Percentiles rank a stretch among this genome's conserved stretches.
phyloP scores from a whole-genome alignment of 2,329 filamentous ascomycete genomes.

The Colletotrichum destructivum region DNA sequence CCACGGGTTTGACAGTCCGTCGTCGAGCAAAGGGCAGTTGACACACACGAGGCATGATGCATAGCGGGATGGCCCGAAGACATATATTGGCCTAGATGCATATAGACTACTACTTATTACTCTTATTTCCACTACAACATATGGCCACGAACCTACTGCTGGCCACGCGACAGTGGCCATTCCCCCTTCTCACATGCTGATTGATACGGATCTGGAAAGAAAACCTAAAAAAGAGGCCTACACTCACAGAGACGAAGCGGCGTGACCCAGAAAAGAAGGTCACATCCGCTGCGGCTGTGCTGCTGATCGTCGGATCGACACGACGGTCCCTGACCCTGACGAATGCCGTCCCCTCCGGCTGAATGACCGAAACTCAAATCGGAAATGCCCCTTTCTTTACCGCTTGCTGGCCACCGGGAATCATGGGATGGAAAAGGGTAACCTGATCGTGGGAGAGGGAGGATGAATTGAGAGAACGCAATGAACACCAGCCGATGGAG shows the following conservation, averaged over 20 bases:
- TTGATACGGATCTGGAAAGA: not conserved
- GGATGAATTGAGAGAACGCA: not conserved
- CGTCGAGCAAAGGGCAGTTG: slow-evolving; percentile 25
- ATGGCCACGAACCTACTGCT: too few relatives aligned
- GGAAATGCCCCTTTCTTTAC: not conserved
- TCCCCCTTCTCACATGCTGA: not conserved
- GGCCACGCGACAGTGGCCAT: too few relatives aligned
- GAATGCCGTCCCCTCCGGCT: slow-evolving; percentile 6
- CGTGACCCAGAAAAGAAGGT: slow-evolving; percentile 30
- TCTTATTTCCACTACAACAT: not conserved
- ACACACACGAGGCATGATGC: slow-evolving; percentile 38
- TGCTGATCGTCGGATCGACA: slow-evolving; percentile 30
- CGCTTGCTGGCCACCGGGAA: not conserved
- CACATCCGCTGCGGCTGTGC: slow-evolving; percentile 33
- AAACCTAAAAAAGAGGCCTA: not conserved
- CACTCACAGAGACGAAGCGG: not conserved
- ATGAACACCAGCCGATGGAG: too few relatives aligned
- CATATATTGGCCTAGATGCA: slow-evolving; percentile 31
- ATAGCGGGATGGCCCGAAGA: slow-evolving; percentile 39
- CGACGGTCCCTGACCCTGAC: slow-evolving; percentile 1
- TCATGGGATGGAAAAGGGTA: not conserved
- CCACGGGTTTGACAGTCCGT: not conserved
- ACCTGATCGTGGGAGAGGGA: not conserved
- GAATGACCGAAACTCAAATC: slow-evolving; percentile 13
- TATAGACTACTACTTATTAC: slow-evolving; percentile 37